Evolutionary conservation across 2,329 filamentous ascomycete genomes (phyloP).

Genomic region (Fusarium pseudonygamai): DNA sequence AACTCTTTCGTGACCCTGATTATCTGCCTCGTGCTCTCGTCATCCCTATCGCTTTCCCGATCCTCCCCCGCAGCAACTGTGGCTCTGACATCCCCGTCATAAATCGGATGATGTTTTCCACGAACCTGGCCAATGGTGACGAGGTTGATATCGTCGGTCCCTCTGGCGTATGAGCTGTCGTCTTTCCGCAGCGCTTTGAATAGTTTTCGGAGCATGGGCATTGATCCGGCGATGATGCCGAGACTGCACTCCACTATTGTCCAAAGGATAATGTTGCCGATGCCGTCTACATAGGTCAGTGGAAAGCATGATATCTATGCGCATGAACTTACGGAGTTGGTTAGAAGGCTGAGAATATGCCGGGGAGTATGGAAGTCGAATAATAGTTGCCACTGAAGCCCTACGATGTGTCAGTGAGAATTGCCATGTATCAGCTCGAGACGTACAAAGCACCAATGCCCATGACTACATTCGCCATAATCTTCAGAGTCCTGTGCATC

Average conservation of each 20-base stretch:
- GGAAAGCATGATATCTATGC: rapidly evolving
- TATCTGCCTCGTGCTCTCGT: constrained; percentile 16
- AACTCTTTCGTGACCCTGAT: constrained; percentile 2
- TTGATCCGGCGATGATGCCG: constrained; percentile 16
- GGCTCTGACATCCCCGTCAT: background rate
- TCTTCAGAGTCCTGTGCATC: constrained; percentile 6
- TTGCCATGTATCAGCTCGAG: rapidly evolving
- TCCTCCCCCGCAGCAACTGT: background rate
- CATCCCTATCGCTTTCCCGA: background rate
- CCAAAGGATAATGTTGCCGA: constrained; percentile 8
- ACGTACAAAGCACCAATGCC: constrained; percentile 15
- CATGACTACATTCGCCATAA: background rate
- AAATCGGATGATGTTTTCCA: background rate
- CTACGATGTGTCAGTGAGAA: background rate
- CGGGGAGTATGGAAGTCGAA: constrained; percentile 15
- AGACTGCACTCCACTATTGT: constrained; percentile 17
- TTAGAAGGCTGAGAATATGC: background rate
- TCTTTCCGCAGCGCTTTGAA: constrained; percentile 1
- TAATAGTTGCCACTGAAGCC: constrained; percentile 14
- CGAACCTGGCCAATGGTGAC: constrained; percentile 11
- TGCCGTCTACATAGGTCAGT: background rate
- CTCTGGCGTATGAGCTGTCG: background rate
- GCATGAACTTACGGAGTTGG: background rate
- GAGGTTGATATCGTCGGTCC: background rate
- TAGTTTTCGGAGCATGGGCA: constrained; percentile 22